These are phyloP conservation scores for Neurospora pannonica DNA, from an alignment of 495 filamentous ascomycete genomes.

Conservation along the genomic window DNA sequence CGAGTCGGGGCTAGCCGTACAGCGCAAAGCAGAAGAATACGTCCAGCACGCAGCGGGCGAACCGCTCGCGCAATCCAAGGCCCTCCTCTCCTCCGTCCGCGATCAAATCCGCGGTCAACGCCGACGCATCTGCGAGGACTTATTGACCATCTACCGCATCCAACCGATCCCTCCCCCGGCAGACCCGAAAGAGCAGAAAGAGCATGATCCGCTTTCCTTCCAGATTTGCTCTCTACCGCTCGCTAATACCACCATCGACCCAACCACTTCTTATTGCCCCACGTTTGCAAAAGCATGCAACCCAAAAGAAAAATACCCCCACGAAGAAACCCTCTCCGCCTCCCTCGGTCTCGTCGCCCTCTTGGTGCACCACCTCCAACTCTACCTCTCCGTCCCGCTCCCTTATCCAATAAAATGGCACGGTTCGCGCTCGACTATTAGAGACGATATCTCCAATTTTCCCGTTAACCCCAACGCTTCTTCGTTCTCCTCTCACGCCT, in stretches of 20 bases:
- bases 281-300: constrained; percentile 6
- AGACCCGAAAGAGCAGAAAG: not conserved
- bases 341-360: constrained; percentile 78
- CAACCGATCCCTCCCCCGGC: constrained; percentile 43
- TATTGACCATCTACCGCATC: constrained; percentile 71
- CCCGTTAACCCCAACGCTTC: constrained; percentile 13
- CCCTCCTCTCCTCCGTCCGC: constrained; percentile 45
- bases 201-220: constrained; percentile 51
- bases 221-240: constrained; percentile 65
- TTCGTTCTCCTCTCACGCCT: not conserved
- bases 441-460: constrained; percentile 68
- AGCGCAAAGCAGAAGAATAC: constrained; percentile 47
- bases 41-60: constrained; percentile 42
- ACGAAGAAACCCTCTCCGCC: constrained; percentile 64
- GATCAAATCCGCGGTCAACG: constrained; percentile 69
- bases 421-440: constrained; percentile 65
- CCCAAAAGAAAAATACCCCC: constrained; percentile 20
- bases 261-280: constrained; percentile 12
- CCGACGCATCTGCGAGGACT: constrained; percentile 75
- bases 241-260: constrained; percentile 66
- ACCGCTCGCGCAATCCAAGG: constrained; percentile 46
- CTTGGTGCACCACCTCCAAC: constrained; percentile 64
- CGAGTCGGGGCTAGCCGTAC: constrained; percentile 45
- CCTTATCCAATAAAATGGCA: constrained; percentile 71
- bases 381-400: constrained; percentile 68